A percentile compares a stretch with the other conserved stretches of the same genome.
These are phyloP conservation scores for Microbotryum intermedium DNA, from an alignment of 1,284 basidiomycete genomes.

Conservation along the genomic window DNA sequence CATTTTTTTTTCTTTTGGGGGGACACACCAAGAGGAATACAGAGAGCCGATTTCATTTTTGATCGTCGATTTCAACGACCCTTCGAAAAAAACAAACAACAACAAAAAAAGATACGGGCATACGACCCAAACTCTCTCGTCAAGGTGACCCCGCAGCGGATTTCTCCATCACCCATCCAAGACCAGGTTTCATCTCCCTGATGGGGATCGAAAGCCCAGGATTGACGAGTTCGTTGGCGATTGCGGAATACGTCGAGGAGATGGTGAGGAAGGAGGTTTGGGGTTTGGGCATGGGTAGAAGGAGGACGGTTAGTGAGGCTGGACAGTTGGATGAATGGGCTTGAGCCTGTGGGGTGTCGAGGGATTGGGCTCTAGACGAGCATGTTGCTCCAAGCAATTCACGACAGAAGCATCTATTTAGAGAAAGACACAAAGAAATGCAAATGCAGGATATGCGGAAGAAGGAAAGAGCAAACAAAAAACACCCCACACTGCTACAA, in stretches of 20 bases:
- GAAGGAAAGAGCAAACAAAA: too few species aligned
- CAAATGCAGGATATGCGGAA: too few species aligned
- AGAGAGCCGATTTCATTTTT: too few species aligned
- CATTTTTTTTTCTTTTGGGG: neutral
- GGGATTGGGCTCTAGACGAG: neutral
- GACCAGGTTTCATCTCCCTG: constrained; percentile 58
- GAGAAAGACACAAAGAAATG: too few species aligned
- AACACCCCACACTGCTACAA: too few species aligned
- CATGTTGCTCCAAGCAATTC: too few species aligned
- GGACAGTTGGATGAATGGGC: constrained; percentile 31
- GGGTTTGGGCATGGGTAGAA: constrained; percentile 52
- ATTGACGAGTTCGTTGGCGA: constrained; percentile 46
- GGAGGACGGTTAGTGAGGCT: constrained; percentile 18
- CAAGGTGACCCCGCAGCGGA: constrained; percentile 74
- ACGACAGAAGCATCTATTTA: too few species aligned
- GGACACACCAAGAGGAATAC: too few species aligned
- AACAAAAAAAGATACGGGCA: constrained; percentile 54
- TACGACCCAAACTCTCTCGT: constrained; percentile 77
- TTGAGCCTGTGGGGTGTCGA: neutral
- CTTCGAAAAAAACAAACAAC: too few species aligned
- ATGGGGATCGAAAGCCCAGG: constrained; percentile 50
- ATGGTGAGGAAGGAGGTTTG: constrained; percentile 42
- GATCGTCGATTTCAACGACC: too few species aligned
- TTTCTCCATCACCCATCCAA: constrained; percentile 49
- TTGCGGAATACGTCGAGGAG: constrained; percentile 44